Evolutionary conservation across 805 yeast species (phyloP).

Genomic region (Barnettozyma populi): DNA sequence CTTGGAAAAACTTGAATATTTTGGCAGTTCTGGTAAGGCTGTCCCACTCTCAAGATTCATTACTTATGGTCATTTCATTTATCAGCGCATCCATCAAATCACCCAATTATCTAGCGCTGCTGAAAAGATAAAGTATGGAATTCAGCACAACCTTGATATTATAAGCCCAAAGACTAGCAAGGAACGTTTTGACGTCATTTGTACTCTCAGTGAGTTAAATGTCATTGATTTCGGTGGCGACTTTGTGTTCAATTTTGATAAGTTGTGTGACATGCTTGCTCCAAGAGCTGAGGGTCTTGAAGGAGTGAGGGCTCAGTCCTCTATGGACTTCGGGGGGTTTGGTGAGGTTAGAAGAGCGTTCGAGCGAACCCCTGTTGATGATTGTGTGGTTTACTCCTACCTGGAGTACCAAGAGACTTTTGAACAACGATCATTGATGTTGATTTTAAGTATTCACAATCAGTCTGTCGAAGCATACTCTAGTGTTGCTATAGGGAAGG

Average conservation of each 20-base stretch:
- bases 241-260: slow-evolving; percentile 16
- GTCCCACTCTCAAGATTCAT: slow-evolving; percentile 5
- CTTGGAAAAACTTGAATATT: not conserved
- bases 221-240: slow-evolving; percentile 13
- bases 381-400: slow-evolving; percentile 4
- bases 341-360: slow-evolving; percentile 19
- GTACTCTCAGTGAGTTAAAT: not conserved
- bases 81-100: slow-evolving; percentile 11
- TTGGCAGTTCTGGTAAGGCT: slow-evolving; percentile 1
- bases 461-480: slow-evolving; percentile 5
- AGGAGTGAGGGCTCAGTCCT: not conserved
- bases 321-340: slow-evolving; percentile 21
- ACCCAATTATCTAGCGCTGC: slow-evolving; percentile 11
- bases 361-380: not conserved
- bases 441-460: slow-evolving; percentile 8
- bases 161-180: slow-evolving; percentile 3
- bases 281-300: not conserved
- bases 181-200: not conserved
- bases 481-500: slow-evolving; percentile 12
- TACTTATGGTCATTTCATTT: slow-evolving; percentile 11
- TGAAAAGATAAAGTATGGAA: slow-evolving; percentile 17
- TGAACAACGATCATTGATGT: slow-evolving; percentile 11
- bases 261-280: not conserved
- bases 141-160: slow-evolving; percentile 12
- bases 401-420: slow-evolving; percentile 5